phyloP scores from a whole-genome alignment of 164 flowering plant genomes.

The Cinnamomum micranthum region DNA sequence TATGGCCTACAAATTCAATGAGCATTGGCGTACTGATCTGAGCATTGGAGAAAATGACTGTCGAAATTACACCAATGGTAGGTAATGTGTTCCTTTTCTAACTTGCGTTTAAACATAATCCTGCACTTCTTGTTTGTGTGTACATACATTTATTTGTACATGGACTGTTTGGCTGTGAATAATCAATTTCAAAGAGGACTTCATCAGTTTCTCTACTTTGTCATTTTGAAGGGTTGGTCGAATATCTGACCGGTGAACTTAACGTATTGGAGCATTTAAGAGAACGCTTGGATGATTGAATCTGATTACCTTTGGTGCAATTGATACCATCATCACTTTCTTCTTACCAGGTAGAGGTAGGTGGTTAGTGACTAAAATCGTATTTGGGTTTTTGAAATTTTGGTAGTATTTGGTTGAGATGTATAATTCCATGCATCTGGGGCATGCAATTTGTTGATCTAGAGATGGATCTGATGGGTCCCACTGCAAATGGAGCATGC shows the following conservation, averaged over 20 bases:
- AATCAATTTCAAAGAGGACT: neutral
- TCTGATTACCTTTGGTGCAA: no score
- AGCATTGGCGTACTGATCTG: constrained; percentile 53
- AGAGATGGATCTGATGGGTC: no score
- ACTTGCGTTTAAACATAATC: no score
- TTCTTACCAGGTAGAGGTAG: no score
- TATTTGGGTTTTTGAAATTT: neutral
- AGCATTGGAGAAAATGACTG: constrained; percentile 67
- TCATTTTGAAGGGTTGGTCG: constrained; percentile 51
- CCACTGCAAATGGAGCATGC: no score
- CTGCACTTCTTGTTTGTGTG: no score
- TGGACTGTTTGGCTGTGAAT: neutral
- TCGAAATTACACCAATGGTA: constrained; percentile 71
- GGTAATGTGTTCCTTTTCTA: neutral
- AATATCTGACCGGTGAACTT: constrained; percentile 59
- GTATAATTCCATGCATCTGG: no score
- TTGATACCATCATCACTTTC: no score
- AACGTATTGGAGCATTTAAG: constrained; percentile 48
- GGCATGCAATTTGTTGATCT: no score
- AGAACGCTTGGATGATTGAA: constrained; percentile 10
- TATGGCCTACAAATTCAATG: constrained; percentile 37
- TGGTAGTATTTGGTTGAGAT: no score
- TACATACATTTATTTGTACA: neutral
- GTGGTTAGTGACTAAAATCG: neutral
- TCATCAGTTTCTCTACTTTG: neutral